phyloP scores from a whole-genome alignment of 371 early-diverging fungal species.

The Mortierella polycephala region DNA sequence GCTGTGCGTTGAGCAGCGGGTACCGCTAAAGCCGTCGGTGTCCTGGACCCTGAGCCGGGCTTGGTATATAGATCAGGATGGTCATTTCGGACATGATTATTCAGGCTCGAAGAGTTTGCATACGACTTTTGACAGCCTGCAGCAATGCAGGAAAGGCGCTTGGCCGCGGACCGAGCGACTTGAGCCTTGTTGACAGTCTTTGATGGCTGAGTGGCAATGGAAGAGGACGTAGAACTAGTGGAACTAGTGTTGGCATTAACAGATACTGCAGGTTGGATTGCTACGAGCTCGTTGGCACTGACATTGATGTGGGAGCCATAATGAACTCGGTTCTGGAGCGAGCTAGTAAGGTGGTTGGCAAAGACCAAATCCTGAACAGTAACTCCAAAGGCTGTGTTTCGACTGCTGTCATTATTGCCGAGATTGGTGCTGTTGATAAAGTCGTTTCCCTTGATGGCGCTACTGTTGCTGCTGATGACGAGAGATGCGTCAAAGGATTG shows the following conservation, averaged over 20 bases:
- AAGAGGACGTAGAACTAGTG: neutral
- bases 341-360: constrained; percentile 4
- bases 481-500: neutral
- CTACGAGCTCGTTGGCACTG: constrained; percentile 12
- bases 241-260: neutral
- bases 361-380: constrained; percentile 19
- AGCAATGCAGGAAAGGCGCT: constrained; percentile 21
- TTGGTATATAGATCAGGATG: constrained; percentile 19
- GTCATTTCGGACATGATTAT: constrained; percentile 41
- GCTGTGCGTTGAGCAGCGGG: neutral
- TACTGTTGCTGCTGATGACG: neutral
- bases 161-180: constrained; percentile 11
- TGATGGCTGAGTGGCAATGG: neutral
- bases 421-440: neutral
- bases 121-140: constrained; percentile 29
- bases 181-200: constrained; percentile 7
- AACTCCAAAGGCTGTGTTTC: constrained; percentile 7
- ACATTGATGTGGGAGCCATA: constrained; percentile 30
- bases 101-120: constrained; percentile 20
- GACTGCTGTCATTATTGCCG: neutral
- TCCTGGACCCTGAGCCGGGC: neutral
- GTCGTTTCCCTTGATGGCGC: neutral
- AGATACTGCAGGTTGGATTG: constrained; percentile 4
- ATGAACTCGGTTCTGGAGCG: constrained; percentile 22
- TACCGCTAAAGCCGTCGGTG: neutral